Percentiles rank a stretch among this genome's conserved stretches.
Evolutionary conservation across 2,329 filamentous ascomycete species (phyloP).

Genomic region (Fusarium heterosporum): DNA sequence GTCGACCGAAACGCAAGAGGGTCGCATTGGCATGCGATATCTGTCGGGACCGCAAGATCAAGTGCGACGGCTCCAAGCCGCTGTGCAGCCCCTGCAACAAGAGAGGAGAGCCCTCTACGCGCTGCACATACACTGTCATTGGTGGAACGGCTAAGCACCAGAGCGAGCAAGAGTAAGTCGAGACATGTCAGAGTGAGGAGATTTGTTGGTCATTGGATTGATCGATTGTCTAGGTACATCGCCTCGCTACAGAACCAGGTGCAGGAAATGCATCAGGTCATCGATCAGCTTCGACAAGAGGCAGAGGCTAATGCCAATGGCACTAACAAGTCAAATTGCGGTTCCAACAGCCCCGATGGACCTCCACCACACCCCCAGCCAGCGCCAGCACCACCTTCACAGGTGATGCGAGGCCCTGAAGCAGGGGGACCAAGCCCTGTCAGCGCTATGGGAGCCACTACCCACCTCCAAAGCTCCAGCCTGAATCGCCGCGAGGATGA

Average conservation of each 20-base stretch:
- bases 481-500: not conserved
- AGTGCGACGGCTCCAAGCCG: slow-evolving; percentile 10
- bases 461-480: not conserved
- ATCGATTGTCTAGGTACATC: not conserved
- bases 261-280: not conserved
- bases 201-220: fast-evolving
- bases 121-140: not conserved
- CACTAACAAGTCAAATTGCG: not conserved
- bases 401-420: not conserved
- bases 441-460: slow-evolving; percentile 18
- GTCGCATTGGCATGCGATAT: slow-evolving; percentile 19
- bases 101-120: not conserved
- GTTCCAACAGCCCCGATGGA: not conserved
- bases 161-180: slow-evolving; percentile 3
- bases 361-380: not conserved
- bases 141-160: not conserved
- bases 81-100: slow-evolving; percentile 9
- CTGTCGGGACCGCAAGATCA: slow-evolving; percentile 16
- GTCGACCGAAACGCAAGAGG: slow-evolving; percentile 10
- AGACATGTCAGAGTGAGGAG: no score
- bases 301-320: not conserved
- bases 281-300: slow-evolving; percentile 9
- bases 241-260: slow-evolving; percentile 3
- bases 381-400: not conserved
- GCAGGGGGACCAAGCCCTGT: slow-evolving; percentile 4